Base-by-base conservation (phyloP, 2,329 filamentous ascomycete genomes). In the Annulohypoxylon truncatum region DNA sequence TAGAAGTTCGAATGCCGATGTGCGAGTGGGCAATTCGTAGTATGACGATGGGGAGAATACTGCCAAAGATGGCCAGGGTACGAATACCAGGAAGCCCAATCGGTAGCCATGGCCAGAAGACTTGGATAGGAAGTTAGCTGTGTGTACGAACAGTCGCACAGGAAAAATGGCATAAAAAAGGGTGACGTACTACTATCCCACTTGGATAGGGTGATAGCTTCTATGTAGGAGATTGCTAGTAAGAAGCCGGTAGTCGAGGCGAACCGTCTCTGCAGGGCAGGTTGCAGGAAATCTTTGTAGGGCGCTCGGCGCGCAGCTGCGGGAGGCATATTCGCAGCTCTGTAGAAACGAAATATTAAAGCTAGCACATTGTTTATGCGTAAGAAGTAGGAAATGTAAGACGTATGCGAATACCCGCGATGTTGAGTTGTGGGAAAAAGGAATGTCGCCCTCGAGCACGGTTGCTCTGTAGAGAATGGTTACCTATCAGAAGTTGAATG, bases 211-310 rank as follows among this genome's bases (percentile, higher is more conserved):
- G 89, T 78, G 56, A 96, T 80, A 51, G 93, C 87, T 75, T 93
- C 87, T 35, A 87, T 58, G 77, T 96, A 97, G 76, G 92, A 93
- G 60, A 93, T 83, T 50, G 84, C 80, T 8, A 96, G 81, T 12
- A 94, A 83, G 68, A 92, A 82, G 12, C 87, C 85, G 50, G 91
- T 91, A 10, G 93, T 93, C 68, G 89, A 90, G 51, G 91, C 90
- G 80, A 97, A 98, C 74, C 94, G 89, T 74, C 92, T 87, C 79
- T 98, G 95, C 69, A 97, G 83, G 55, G 92, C 90, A 52, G 95
- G 94, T 67, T 95, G 96, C 72, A 97, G 82, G 79, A 96, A 96
- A 82, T 97, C 93, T 83, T 93, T 91, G 81, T 97, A 97, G 51
- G 86, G 83, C 74, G 83, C 81, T 76, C 78, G 86, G 84, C 83